Percentiles rank a stretch among this genome's conserved stretches.
phyloP scores from a whole-genome alignment of 768 basidiomycete genomes.

The Termitomyces sp. region DNA sequence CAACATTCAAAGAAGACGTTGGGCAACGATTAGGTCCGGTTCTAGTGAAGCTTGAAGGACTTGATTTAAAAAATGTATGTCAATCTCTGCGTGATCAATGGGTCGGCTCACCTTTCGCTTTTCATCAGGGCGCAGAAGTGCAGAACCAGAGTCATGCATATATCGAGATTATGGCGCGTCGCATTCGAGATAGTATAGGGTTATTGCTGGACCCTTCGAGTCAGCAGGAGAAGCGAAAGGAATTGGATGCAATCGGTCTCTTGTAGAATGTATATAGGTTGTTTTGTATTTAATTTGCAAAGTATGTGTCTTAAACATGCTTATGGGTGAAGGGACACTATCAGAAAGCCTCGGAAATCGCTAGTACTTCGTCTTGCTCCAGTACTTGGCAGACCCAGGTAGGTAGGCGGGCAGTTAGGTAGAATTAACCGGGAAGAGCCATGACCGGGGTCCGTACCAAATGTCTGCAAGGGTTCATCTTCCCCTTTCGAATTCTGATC shows the following conservation, averaged over 20 bases:
- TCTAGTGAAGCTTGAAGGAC: conserved; percentile 45
- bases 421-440: no score
- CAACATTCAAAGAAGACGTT: conserved; percentile 52
- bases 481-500: no score
- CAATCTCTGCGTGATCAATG: not conserved
- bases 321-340: not conserved
- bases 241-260: not conserved
- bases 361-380: not conserved
- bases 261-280: not conserved
- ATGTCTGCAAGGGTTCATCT: no score
- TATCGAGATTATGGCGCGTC: conserved; percentile 69
- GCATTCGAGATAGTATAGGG: conserved; percentile 62
- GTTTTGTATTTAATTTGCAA: not conserved
- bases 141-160: conserved; percentile 64
- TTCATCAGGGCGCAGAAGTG: conserved; percentile 35
- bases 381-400: no score
- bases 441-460: no score
- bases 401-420: no score
- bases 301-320: not conserved
- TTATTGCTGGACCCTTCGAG: conserved; percentile 24
- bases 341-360: not conserved
- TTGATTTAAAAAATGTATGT: conserved; percentile 43
- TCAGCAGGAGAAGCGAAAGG: conserved; percentile 2
- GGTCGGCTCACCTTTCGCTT: not conserved
- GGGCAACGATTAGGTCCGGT: conserved; percentile 49